phyloP scores from a whole-genome alignment of 164 flowering plant genomes.

The Aristolochia californica region DNA sequence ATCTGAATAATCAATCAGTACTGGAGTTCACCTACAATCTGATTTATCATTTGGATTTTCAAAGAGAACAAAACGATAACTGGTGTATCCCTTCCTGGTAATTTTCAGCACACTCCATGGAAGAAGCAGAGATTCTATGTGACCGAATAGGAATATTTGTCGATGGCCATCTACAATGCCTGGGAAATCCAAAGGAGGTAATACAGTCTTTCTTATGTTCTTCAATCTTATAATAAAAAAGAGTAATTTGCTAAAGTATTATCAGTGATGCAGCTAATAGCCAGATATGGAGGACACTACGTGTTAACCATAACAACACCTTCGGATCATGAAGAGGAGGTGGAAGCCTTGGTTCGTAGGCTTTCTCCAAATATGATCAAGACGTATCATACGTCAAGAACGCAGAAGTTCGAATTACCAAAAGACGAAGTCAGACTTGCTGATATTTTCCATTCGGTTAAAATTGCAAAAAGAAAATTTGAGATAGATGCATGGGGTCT shows the following conservation, averaged over 20 bases:
- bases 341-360: constrained; percentile 39
- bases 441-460: constrained; percentile 71
- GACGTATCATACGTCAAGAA: constrained; percentile 78
- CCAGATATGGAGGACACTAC: constrained; percentile 82
- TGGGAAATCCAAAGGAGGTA: constrained; percentile 97
- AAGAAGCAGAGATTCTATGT: constrained; percentile 91
- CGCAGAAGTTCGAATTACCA: constrained; percentile 89
- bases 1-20: background rate
- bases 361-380: constrained; percentile 58
- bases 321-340: constrained; percentile 55
- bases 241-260: too few relatives aligned
- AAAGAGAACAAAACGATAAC: too few relatives aligned
- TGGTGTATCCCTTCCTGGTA: too few relatives aligned
- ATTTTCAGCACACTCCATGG: constrained; percentile 90
- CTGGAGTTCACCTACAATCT: too few relatives aligned
- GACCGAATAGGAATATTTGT: constrained; percentile 88
- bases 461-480: constrained; percentile 62
- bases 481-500: constrained; percentile 87
- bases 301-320: constrained; percentile 85
- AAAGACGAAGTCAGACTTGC: constrained; percentile 69
- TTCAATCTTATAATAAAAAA: too few relatives aligned
- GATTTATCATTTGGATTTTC: too few relatives aligned
- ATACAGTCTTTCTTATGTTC: background rate
- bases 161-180: constrained; percentile 78
- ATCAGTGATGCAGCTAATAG: constrained; percentile 55